phyloP scores from a whole-genome alignment of 441 rosid species.

The Gossypium schwendimanii region DNA sequence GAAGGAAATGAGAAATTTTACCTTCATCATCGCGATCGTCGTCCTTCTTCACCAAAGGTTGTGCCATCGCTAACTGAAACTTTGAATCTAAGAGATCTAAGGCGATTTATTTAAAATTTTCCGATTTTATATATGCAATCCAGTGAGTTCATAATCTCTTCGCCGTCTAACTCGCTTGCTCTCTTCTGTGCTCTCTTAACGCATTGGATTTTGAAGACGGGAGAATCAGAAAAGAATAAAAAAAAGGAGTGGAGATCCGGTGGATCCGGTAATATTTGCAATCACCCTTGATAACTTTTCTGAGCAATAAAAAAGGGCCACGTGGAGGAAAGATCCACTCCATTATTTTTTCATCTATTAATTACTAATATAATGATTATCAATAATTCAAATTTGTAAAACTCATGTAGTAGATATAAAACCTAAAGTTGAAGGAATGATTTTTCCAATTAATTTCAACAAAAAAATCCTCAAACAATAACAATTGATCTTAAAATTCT shows the following conservation, averaged over 20 bases:
- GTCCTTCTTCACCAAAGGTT: constrained; percentile 88
- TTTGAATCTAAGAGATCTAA: constrained; percentile 21
- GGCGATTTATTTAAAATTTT: neutral
- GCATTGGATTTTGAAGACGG: constrained; percentile 4
- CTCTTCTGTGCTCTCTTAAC: neutral
- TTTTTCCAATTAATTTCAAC: too few relatives aligned
- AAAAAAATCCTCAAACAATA: too few relatives aligned
- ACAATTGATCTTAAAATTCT: too few relatives aligned
- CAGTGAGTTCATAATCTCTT: constrained; percentile 13
- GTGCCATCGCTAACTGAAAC: constrained; percentile 60
- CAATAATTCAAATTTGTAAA: too few relatives aligned
- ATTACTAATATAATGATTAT: too few relatives aligned
- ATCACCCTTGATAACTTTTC: neutral
- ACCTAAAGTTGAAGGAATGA: too few relatives aligned
- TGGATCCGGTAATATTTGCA: constrained; percentile 3
- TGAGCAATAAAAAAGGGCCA: constrained; percentile 7
- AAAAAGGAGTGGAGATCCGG: constrained; percentile 15
- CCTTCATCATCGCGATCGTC: constrained; percentile 99
- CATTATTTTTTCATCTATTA: too few relatives aligned
- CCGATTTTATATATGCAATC: neutral
- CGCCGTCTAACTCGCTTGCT: neutral
- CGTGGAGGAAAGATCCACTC: constrained; percentile 2
- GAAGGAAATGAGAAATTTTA: constrained; percentile 19
- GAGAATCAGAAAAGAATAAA: neutral
- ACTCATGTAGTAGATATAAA: too few relatives aligned